These are phyloP conservation scores for Yarrowia sp. DNA, from an alignment of 805 yeast species.

Conservation along the genomic window DNA sequence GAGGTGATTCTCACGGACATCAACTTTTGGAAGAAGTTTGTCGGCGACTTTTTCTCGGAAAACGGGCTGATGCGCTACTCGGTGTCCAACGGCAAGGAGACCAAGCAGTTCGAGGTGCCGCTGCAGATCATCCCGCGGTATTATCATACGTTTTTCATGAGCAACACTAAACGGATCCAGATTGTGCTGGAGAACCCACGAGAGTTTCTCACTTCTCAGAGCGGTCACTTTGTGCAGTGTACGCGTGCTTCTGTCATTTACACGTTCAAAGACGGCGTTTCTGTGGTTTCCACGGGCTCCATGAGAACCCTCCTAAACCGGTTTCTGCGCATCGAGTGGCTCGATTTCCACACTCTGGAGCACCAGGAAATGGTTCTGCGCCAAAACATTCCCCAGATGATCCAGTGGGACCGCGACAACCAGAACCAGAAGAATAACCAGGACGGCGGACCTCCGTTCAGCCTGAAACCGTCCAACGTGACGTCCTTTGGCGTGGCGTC, in stretches of 20 bases:
- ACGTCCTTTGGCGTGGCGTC: constrained; percentile 69
- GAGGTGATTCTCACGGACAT: constrained; percentile 54
- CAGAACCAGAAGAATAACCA: neutral
- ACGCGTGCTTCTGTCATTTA: constrained; percentile 58
- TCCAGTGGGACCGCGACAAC: constrained; percentile 22
- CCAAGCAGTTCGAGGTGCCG: constrained; percentile 68
- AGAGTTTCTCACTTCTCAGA: constrained; percentile 61
- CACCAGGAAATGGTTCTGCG: constrained; percentile 53
- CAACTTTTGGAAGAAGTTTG: constrained; percentile 59
- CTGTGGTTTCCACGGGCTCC: constrained; percentile 66
- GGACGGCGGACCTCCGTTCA: constrained; percentile 2
- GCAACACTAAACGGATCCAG: constrained; percentile 62
- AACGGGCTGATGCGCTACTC: constrained; percentile 58
- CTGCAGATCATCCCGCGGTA: constrained; percentile 70
- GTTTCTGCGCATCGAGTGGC: constrained; percentile 71
- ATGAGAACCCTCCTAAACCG: constrained; percentile 68
- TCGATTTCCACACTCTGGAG: constrained; percentile 63
- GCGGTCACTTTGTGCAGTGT: constrained; percentile 62
- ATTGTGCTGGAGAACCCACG: constrained; percentile 55
- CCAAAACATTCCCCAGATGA: constrained; percentile 37
- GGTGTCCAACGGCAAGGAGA: constrained; percentile 54
- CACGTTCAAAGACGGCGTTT: constrained; percentile 73
- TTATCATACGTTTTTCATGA: constrained; percentile 59
- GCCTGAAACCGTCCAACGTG: constrained; percentile 46
- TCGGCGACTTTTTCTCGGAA: constrained; percentile 61